Evolutionary conservation across 2,329 filamentous ascomycete species (phyloP), one percentile per base, ranked within the genome.

Genomic region (Thyridium curvatum): DNA sequence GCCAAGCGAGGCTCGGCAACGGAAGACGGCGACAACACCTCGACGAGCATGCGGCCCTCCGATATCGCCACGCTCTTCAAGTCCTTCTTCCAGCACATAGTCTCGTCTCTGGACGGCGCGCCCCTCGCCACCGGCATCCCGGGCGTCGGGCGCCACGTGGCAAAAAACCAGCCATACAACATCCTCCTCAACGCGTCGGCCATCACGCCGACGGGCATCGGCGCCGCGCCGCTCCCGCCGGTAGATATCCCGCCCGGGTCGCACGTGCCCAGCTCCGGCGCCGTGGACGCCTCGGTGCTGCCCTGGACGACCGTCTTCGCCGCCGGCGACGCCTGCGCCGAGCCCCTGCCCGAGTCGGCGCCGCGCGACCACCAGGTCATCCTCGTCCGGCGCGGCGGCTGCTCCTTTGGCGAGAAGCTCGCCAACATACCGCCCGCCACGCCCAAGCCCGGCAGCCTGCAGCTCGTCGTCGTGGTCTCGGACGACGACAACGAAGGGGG

Each of bases 331-430:
- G 75, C 80, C 9, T 93, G 91, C 59, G 66, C 71, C 41, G 65
- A 68, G n/a, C 64, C 67, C 4, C 59, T 79, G 3, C 71, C 73
- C 3, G 69, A 74, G n/a, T 52, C 58, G 13, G 71, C 67, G 0
- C 61, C 72, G 3, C 68, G 68, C 18, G 60, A 68, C 34, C 71
- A 94, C 61, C 82, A 95, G 37, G 69, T 97, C 43, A 80, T 98
- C 42, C 76, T 95, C 36, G 71, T 97, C 51, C 80, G 77, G 18
- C 80, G 93, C 6, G 91, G 93, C 30, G 80, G 79, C 1, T 98
- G 93, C 64, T 84, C 76, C 17, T 97, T 97, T 60, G 82, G 77
- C 29, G 66, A 83, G 18, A 98, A 98, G 59, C 65, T 97, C 1
- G 71, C 74, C 37, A 90, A 87, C 47, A 89, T 97, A n/a, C 89